Evolutionary conservation across 768 basidiomycete genomes (phyloP).

Genomic region (Mycena galericulata): DNA sequence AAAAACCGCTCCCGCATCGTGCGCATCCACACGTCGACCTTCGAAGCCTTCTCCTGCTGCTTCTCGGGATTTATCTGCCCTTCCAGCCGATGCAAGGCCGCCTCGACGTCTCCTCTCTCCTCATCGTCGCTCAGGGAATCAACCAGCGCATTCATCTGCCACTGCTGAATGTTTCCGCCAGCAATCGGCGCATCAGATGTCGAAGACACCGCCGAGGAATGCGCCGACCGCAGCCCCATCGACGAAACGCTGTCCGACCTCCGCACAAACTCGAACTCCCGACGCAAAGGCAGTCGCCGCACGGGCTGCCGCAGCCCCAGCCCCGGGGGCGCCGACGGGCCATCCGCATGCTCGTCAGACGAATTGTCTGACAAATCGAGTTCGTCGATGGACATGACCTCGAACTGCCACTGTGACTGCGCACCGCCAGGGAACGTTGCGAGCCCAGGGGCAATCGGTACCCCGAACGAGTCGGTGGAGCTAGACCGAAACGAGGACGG

Average conservation of each 20-base stretch:
- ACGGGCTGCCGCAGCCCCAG: slow-evolving; percentile 67
- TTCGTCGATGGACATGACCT: slow-evolving; percentile 84
- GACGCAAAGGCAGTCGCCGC: slow-evolving; percentile 76
- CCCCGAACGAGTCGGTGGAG: slow-evolving; percentile 66
- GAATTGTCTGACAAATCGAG: slow-evolving; percentile 84
- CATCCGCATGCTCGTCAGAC: slow-evolving; percentile 60
- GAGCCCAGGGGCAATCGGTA: slow-evolving; percentile 49
- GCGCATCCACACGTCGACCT: slow-evolving; percentile 87
- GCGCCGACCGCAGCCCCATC: slow-evolving; percentile 74
- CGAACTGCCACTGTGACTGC: slow-evolving; percentile 69
- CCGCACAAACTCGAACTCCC: slow-evolving; percentile 85
- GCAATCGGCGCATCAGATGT: slow-evolving; percentile 52
- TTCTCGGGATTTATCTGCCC: slow-evolving; percentile 84
- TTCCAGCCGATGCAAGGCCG: slow-evolving; percentile 83
- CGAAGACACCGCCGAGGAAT: slow-evolving; percentile 55
- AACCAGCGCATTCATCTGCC: slow-evolving; percentile 86
- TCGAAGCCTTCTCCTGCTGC: slow-evolving; percentile 76
- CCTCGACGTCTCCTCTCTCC: slow-evolving; percentile 84
- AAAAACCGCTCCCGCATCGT: slow-evolving; percentile 75
- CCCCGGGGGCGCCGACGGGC: slow-evolving; percentile 61
- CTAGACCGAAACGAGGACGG: slow-evolving; percentile 51
- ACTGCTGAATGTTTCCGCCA: slow-evolving; percentile 72
- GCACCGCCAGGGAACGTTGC: slow-evolving; percentile 53
- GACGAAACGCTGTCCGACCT: slow-evolving; percentile 84
- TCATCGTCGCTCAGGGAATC: slow-evolving; percentile 81